Conservation (phyloP, 148 eudicot species). For the Rhododendron kiyosumense region DNA sequence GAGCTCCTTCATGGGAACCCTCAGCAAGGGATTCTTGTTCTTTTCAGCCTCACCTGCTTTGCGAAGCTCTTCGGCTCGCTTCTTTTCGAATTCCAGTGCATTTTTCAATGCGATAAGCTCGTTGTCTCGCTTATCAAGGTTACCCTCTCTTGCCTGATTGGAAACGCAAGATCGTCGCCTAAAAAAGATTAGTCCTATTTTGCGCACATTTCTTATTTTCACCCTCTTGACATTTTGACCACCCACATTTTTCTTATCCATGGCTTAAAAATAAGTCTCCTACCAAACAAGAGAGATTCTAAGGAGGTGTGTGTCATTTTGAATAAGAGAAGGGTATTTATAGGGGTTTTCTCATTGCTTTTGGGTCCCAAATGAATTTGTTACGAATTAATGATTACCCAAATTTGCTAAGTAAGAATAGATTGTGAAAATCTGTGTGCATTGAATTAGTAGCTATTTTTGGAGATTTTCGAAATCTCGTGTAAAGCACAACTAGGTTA, state of each 20-base stretch:
- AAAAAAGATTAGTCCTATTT: neutral
- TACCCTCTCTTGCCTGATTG: neutral
- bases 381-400: no score
- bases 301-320: neutral
- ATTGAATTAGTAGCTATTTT: neutral
- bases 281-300: neutral
- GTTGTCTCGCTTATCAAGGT: neutral
- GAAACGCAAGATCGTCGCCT: neutral
- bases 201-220: neutral
- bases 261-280: neutral
- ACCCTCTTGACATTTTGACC: neutral
- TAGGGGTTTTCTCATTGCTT: neutral
- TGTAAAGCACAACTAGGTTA: neutral
- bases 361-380: neutral
- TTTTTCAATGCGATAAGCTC: neutral
- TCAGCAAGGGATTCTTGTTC: neutral
- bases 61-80: neutral
- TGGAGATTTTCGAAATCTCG: neutral
- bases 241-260: neutral
- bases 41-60: neutral
- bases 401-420: neutral
- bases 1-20: neutral
- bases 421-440: neutral
- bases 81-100: neutral
- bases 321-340: neutral